These are phyloP conservation scores for Starmerella geochares DNA, from an alignment of 805 yeast genomes.

Conservation along the genomic window DNA sequence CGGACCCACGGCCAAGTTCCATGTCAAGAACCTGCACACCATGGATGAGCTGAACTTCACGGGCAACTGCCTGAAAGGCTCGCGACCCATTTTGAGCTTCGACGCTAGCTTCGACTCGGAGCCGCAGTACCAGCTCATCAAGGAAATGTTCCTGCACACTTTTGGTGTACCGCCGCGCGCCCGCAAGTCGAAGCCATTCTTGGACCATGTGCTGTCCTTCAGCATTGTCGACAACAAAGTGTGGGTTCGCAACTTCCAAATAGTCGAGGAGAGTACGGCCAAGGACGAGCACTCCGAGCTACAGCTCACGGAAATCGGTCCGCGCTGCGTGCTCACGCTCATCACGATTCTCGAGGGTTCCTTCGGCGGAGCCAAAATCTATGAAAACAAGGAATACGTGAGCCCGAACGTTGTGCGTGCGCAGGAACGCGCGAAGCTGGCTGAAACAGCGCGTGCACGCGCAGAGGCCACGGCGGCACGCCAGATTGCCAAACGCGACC, in stretches of 20 bases:
- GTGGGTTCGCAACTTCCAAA: conserved; percentile 94
- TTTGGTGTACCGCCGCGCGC: conserved; percentile 95
- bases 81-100: conserved; percentile 85
- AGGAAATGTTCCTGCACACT: conserved; percentile 68
- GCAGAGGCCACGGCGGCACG: conserved; percentile 68
- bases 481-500: conserved; percentile 65
- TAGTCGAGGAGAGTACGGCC: conserved; percentile 45
- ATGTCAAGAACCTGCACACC: conserved; percentile 88
- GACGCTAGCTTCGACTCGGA: conserved; percentile 64
- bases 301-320: conserved; percentile 88
- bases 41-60: conserved; percentile 92
- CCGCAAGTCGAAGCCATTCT: conserved; percentile 84
- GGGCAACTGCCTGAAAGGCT: conserved; percentile 91
- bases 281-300: conserved; percentile 42
- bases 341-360: conserved; percentile 92
- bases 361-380: conserved; percentile 94
- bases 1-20: conserved; percentile 93
- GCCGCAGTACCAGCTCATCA: conserved; percentile 63
- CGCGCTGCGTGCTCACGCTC: conserved; percentile 85
- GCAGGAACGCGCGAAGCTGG: conserved; percentile 68
- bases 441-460: conserved; percentile 66
- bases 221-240: conserved; percentile 85
- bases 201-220: conserved; percentile 91
- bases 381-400: conserved; percentile 92
- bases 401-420: conserved; percentile 94